A percentile compares a stretch with the other conserved stretches of the same genome.
Evolutionary conservation across 2,329 filamentous ascomycete genomes (phyloP).

Genomic region (Pyrenochaeta sp.): DNA sequence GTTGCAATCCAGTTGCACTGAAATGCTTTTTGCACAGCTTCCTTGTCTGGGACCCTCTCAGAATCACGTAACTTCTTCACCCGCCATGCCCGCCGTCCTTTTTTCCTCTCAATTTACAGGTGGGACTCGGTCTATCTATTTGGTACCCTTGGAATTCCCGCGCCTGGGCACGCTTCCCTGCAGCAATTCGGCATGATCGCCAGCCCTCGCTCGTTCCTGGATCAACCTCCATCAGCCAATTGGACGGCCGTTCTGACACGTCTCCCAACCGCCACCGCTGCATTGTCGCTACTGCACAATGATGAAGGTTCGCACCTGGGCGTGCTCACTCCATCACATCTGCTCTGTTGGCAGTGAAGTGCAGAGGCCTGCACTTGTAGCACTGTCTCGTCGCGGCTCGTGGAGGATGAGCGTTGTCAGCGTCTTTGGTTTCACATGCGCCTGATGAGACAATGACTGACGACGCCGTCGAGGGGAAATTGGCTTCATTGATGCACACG

Average conservation of each 20-base stretch:
- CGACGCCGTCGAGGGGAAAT: neutral
- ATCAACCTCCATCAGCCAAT: slow-evolving; percentile 11
- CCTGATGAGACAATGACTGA: slow-evolving; percentile 12
- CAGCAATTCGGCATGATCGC: slow-evolving; percentile 17
- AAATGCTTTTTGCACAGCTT: slow-evolving; percentile 8
- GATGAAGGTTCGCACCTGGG: neutral
- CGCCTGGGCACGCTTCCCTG: slow-evolving; percentile 13
- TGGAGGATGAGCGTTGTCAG: slow-evolving; percentile 6
- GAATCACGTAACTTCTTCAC: neutral
- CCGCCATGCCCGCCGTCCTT: neutral
- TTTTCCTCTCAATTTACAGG: neutral
- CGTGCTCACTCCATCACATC: slow-evolving; percentile 1
- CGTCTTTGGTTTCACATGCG: slow-evolving; percentile 10
- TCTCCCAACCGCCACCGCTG: slow-evolving; percentile 17
- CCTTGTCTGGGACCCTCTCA: neutral
- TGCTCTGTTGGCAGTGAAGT: neutral
- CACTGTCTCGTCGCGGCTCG: slow-evolving; percentile 1
- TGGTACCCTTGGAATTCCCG: slow-evolving; percentile 5
- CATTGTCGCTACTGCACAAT: slow-evolving; percentile 7
- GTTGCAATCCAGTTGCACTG: neutral
- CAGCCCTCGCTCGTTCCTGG: slow-evolving; percentile 4
- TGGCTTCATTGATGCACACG: neutral
- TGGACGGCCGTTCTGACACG: slow-evolving; percentile 12
- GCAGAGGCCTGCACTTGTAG: neutral
- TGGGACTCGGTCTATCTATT: slow-evolving; percentile 5